Percentiles rank a stretch among this genome's conserved stretches.
Evolutionary conservation across 768 basidiomycete genomes (phyloP).

Genomic region (Piloderma croceum): DNA sequence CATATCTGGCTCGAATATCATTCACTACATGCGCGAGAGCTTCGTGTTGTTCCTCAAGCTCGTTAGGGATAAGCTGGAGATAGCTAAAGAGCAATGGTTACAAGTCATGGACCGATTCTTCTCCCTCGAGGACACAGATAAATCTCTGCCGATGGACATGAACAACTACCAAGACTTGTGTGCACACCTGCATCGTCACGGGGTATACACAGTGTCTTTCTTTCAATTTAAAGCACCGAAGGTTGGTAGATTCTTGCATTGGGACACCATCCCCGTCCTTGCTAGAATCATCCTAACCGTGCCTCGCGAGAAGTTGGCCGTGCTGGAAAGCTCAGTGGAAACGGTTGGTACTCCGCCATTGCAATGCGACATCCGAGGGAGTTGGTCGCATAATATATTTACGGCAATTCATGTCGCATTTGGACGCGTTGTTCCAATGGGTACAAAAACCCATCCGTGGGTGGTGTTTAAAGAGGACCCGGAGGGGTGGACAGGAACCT

Average conservation of each 20-base stretch:
- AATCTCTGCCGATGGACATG: slow-evolving; percentile 18
- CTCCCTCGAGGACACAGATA: slow-evolving; percentile 19
- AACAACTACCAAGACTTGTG: slow-evolving; percentile 44
- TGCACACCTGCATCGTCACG: slow-evolving; percentile 36
- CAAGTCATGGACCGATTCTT: slow-evolving; percentile 33
- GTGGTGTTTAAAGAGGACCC: slow-evolving; percentile 14
- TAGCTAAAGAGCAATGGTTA: slow-evolving; percentile 35
- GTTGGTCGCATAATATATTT: slow-evolving; percentile 15
- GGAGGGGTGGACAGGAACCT: slow-evolving; percentile 9
- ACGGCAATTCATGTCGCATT: slow-evolving; percentile 16
- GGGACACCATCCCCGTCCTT: slow-evolving; percentile 23
- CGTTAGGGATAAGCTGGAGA: slow-evolving; percentile 30
- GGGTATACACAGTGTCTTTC: slow-evolving; percentile 27
- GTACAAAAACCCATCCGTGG: slow-evolving; percentile 6
- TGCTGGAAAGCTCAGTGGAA: slow-evolving; percentile 12
- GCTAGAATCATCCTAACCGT: slow-evolving; percentile 29
- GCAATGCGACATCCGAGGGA: slow-evolving; percentile 15
- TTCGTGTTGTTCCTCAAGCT: slow-evolving; percentile 42
- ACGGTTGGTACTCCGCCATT: slow-evolving; percentile 15
- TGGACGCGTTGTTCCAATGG: slow-evolving; percentile 10
- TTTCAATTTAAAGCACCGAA: slow-evolving; percentile 11
- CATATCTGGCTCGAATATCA: slow-evolving; percentile 16
- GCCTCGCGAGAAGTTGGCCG: slow-evolving; percentile 21
- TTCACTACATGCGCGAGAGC: slow-evolving; percentile 44
- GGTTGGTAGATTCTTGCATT: slow-evolving; percentile 21